phyloP scores from a whole-genome alignment of 306 rosid species.

The Trifolium fragiferum region DNA sequence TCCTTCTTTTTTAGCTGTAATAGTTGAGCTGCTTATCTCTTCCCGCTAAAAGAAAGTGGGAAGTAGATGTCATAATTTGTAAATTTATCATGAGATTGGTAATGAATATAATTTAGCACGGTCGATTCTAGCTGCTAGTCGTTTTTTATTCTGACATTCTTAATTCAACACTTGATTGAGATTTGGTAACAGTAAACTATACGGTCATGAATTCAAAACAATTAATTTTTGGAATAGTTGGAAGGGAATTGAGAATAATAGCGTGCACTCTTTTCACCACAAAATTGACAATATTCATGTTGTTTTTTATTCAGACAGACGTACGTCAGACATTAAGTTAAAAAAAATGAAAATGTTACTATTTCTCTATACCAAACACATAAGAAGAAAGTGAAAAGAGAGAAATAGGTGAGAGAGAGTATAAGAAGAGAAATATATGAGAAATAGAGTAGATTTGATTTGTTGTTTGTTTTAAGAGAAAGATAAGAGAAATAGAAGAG shows the following conservation, averaged over 20 bases:
- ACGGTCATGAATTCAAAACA: background rate
- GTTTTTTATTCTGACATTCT: background rate
- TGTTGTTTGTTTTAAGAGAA: too few species aligned
- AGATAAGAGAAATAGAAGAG: too few species aligned
- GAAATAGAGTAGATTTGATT: too few species aligned
- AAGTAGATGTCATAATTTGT: slow-evolving; percentile 53
- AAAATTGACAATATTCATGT: background rate
- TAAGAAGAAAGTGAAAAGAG: too few species aligned
- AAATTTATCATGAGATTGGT: slow-evolving; percentile 44
- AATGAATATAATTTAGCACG: slow-evolving; percentile 34
- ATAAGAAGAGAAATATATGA: too few species aligned
- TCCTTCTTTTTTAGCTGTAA: slow-evolving; percentile 6
- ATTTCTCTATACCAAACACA: too few species aligned
- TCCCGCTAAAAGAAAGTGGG: slow-evolving; percentile 59
- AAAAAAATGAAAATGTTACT: background rate
- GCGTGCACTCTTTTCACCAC: background rate
- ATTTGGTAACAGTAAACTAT: background rate
- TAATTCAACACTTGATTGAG: background rate
- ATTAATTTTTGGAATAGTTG: background rate
- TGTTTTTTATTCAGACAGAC: background rate
- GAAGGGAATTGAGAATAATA: slow-evolving; percentile 5
- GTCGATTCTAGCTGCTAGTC: background rate
- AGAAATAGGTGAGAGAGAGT: too few species aligned
- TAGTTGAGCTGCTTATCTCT: slow-evolving; percentile 40
- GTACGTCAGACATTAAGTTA: too few species aligned